Base-by-base conservation (phyloP, 495 filamentous ascomycete genomes). In the Daldinia grandis region DNA sequence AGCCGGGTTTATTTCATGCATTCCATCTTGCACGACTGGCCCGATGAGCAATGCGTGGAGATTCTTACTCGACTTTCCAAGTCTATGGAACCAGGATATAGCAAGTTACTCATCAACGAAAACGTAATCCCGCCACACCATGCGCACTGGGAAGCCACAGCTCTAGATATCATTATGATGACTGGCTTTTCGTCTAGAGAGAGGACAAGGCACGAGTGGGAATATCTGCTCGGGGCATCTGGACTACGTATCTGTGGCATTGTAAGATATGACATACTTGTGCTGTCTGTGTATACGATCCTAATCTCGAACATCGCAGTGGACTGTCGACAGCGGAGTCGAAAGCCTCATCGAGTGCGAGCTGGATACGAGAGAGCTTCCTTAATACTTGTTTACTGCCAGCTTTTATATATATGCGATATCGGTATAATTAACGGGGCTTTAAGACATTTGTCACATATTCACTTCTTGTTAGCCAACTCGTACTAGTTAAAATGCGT, bases 71-170 rank as follows among this genome's bases (percentile, higher is more conserved):
- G 12, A 10, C 17, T 47, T 21, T 24, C 19, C 3, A 24, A 47
- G 42, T 9, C 17, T 24, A 24, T 47, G 42, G 21, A 47, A 24
- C 19, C 19, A 9, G 51, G 62, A 14, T 57, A 57, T 17, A 57
- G 62, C 51, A 57, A 33, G 37, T 3, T 64, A 2, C 62, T 64
- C 17, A 57, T 64, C 19, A 64, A 64, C 7, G 62, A 56, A 53
- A 57, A 57, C 51, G 51, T 57, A 1, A 49, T 64, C 7, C 62
- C 61, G 4, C 51, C 28, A 25, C 51, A 38, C 4, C 21, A 47
- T 28, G 51, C 51, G 9, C 14, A 38, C n/a, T 64, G 62, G 51
- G 38, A 56, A 19, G 38, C 51, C 1, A 64, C 51, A 10, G 62
- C 17, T 8, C 38, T 64, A 0, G 62, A 64, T 25, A 64, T 64